Base-by-base conservation (phyloP, 768 basidiomycete species). In the Ephemerocybe angulata region DNA sequence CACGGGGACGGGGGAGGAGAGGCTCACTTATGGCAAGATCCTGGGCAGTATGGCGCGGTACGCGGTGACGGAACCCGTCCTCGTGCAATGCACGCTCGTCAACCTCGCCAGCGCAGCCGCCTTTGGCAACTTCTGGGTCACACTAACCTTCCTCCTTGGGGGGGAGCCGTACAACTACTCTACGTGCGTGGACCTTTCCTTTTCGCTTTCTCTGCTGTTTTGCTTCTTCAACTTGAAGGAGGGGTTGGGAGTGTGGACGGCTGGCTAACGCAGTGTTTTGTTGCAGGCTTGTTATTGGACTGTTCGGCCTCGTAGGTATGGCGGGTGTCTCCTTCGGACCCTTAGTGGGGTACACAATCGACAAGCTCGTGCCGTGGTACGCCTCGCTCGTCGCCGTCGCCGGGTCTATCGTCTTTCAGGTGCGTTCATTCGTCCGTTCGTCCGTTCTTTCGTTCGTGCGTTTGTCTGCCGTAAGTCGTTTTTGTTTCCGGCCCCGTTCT, bases 141-240 rank as follows among this genome's bases (percentile, higher is more conserved):
- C 87, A 1, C 67, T 90, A 56, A 92, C 91, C 0, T 95, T 93
- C 72, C 72, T 93, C 22, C 83, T 96, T 2, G 86, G 85, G 6
- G 88, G 85, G 4, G 68, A 83, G 3, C 87, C 87, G 0, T 94
- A 92, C 63, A 63, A 85, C 62, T 93, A 87, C 59, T 86, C 85
- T 0, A 88, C 86, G 86, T 80, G 73, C 37, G 77, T 76, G n/a
- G n/a, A 15, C 25, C 33, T 17, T 35, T 27, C 37, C 54, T 33
- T 33, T 42, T 41, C 4, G 33, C 12, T 47, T 19, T 40, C 21
- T 29, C 22, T 33, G 29, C 12, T 24, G 22, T 31, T 50, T 38
- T 37, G 53, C 29, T 47, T 5, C 38, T 49, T n/a, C n/a, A n/a
- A n/a, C n/a, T n/a, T n/a, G n/a, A 35, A 8, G 8, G 8, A 17